Conservation (phyloP, 2,329 filamentous ascomycete species). For the Aspergillus sp. region DNA sequence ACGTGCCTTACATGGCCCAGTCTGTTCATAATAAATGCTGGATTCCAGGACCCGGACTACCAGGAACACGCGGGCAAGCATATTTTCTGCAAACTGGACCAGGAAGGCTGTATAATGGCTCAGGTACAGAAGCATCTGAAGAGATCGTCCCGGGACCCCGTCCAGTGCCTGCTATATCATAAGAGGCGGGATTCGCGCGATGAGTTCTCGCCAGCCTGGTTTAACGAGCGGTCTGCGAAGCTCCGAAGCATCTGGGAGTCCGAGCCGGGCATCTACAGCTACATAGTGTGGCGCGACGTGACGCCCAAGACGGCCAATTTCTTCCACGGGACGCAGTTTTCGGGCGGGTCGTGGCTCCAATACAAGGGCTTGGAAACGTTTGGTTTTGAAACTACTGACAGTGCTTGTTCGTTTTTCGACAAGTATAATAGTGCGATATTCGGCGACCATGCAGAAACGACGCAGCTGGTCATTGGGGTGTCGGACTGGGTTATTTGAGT, state of each 20-base stretch:
- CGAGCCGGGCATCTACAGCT: neutral
- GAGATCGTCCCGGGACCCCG: neutral
- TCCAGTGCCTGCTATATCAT: neutral
- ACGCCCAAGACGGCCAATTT: neutral
- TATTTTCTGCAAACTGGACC: constrained; percentile 6
- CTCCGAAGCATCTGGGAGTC: neutral
- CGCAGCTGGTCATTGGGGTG: too few relatives aligned
- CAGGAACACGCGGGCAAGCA: neutral
- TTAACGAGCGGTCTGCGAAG: neutral
- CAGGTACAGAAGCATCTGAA: neutral
- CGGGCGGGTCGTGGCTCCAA: neutral
- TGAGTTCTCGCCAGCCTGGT: neutral
- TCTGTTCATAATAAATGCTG: constrained; percentile 2
- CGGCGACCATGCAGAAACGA: too few relatives aligned
- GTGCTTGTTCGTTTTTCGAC: neutral
- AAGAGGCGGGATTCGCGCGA: neutral
- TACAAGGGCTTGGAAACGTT: neutral
- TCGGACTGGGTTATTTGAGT: too few relatives aligned
- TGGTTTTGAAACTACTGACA: neutral
- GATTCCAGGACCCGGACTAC: constrained; percentile 7
- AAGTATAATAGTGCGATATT: neutral
- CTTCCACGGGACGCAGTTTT: constrained; percentile 1
- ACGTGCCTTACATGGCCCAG: constrained; percentile 4
- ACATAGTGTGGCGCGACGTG: constrained; percentile 1
- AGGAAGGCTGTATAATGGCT: constrained; percentile 1